Base-by-base conservation (phyloP, 129 eudicot species). In the Saussurea involucrata region DNA sequence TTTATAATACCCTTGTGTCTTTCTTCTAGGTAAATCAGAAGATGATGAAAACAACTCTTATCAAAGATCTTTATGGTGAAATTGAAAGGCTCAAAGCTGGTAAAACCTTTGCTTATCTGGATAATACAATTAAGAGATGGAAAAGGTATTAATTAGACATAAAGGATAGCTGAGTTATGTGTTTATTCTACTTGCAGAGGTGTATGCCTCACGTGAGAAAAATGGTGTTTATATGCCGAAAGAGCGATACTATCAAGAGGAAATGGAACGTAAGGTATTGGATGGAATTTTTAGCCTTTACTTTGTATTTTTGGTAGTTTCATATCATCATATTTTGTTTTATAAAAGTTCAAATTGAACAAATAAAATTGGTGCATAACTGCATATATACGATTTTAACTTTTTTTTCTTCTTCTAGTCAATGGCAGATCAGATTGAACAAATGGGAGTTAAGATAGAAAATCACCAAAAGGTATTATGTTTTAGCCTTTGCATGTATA, bases 161-260 rank as follows among this genome's bases (percentile, higher is more conserved):
- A 24, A 63, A 4, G 0, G 32, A 90, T 90, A 69, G 86, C 96
- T 20, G 93, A 88, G 78, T 88, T 90, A 76, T 81, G 21, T 53
- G 61, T 53, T 18, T n/a, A n/a, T 27, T 12, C 61, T 55, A 32
- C 37, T 74, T 60, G 18, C 81, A 95, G 99, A 95, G 95, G 95
- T 95, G 5, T 84, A 89, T 85, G 99, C 99, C 71, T 84, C 97
- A 5, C 92, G 99, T 65, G 99, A 95, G 82, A 95, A 95, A 79
- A 92, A 79, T 87, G 99, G 99, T 21, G 96, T 95, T 24, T 92
- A 95, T 81, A 85, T 95, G 37, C 99, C 99, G 28, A 95, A 95
- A 78, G 99, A 95, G 64, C 84, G 99, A 72, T 95, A 95, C 82
- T 88, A 92, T 84, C 97, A 92, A 72, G 99, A 92, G 85, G 99